Evolutionary conservation across 2,329 filamentous ascomycete genomes (phyloP).

Genomic region (Neoascochyta sp.): DNA sequence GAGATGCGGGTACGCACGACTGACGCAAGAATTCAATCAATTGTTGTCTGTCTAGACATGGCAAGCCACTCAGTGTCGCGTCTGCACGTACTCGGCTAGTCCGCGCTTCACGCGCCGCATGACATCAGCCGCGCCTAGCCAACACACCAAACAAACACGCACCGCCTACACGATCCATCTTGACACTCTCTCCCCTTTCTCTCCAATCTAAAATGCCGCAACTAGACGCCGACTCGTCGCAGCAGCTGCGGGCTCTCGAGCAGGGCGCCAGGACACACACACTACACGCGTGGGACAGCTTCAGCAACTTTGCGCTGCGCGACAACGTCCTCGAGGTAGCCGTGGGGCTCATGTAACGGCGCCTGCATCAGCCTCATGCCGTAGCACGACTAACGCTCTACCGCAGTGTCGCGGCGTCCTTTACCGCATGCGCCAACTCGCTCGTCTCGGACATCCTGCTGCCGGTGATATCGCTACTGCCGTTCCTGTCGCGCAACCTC

Average conservation of each 20-base stretch:
- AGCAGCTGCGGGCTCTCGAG: conserved; percentile 49
- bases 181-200: too few species aligned
- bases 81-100: too few species aligned
- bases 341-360: conserved; percentile 64
- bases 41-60: too few species aligned
- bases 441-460: conserved; percentile 69
- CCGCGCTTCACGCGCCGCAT: too few species aligned
- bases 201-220: conserved; percentile 33
- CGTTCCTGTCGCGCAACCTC: conserved; percentile 67
- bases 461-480: conserved; percentile 64
- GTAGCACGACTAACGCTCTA: neutral
- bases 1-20: too few species aligned
- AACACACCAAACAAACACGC: too few species aligned
- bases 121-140: too few species aligned
- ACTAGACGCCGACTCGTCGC: conserved; percentile 31
- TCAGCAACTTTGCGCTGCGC: conserved; percentile 68
- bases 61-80: too few species aligned
- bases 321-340: conserved; percentile 74
- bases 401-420: conserved; percentile 62
- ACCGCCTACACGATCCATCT: too few species aligned
- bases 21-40: too few species aligned
- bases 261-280: conserved; percentile 44
- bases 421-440: conserved; percentile 67
- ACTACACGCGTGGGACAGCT: conserved; percentile 57
- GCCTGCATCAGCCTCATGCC: too few species aligned